Evolutionary conservation across 805 yeast species (phyloP), one percentile per base, ranked within the genome.

Genomic region (Wickerhamiella dianesei): DNA sequence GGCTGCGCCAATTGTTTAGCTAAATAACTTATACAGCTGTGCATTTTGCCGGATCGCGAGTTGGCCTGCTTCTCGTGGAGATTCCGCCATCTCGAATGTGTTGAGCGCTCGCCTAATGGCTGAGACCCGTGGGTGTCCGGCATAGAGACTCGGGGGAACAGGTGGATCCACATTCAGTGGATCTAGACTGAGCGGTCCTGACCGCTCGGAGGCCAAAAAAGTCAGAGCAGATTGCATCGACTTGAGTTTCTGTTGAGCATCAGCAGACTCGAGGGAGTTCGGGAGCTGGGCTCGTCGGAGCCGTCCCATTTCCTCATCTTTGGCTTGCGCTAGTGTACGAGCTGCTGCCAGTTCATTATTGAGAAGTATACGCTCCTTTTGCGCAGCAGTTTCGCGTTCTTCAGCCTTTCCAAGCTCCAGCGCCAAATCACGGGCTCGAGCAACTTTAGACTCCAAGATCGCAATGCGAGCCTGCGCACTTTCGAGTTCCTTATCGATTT

Each of bases 211-310:
- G 25, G 25, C n/a, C 21, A 39, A 20, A 19, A 19, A 39, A 9
- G 41, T 18, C 14, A 39, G 14, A 5, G 41, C 41, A 5, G 41
- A 13, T 8, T 18, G 21, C 41, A 39, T 39, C 6, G n/a, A 14
- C n/a, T 9, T 21, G 8, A 39, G 8, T 12, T 19, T 21, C 21
- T 21, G 20, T 6, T 39, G 41, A 6, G 18, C 25, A 18, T 20
- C 25, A 22, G 41, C 41, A 14, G 41, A 17, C 6, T 39, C 25
- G n/a, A 39, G 25, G 8, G 41, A 14, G 9, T 39, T 5, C 25
- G 41, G 41, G 25, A 39, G 25, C 25, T 39, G 41, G 5, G 41
- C 41, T 5, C 17, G 25, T 8, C 41, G 41, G 21, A 39, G 25
- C 6, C 25, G 21, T 5, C 41, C 25, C 20, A 39, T 39, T 39